Base-by-base conservation (phyloP, 73 alveolate species). In the Blepharisma stoltei region DNA sequence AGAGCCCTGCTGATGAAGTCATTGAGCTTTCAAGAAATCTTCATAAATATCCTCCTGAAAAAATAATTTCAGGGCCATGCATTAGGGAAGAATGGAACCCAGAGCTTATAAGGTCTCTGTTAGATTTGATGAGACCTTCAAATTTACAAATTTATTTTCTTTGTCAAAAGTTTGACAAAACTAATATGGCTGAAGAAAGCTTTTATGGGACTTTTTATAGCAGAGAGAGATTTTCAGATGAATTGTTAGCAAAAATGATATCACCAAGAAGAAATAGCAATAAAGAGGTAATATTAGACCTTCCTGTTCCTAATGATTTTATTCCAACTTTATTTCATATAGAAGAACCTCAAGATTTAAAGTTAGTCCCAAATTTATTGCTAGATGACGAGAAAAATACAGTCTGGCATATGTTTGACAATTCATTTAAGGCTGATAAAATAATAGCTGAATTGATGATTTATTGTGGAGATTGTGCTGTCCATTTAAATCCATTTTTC, bases 181-280 rank as follows among this genome's bases (percentile, higher is more conserved):
- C 80, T 23, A 79, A 90, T 52, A 68, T 82, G 85, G 52, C 78
- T 53, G 84, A 82, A n/a, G 98, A 92, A 49, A 81, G 83, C 65
- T 80, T 87, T 86, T 92, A 80, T 81, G 91, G 93, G 48, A 88
- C 97, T 11, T 83, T 18, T 25, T 9, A 11, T 11, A 11, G 48
- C 2, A 0, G 23, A 52, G 66, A 52, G 4, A 52, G 23, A 11
- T 52, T 52, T 20, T 14, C 27, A 11, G 27, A 11, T 52, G 4
- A 52, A 1, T 20, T 52, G 3, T 14, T 14, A 20, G 23, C n/a
- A 4, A 52, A 48, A 49, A 45, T 71, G 21, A 45, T 60, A 18
- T 20, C 38, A 20, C 49, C 54, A 14, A 48, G 6, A 5, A 60
- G 38, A 45, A 50, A 71, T 47, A 54, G 43, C 41, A 32, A 32